Evolutionary conservation across 106 monocot genomes (phyloP), one percentile per base, ranked within the genome.

Genomic region (Dendrobium chrysotoxum): DNA sequence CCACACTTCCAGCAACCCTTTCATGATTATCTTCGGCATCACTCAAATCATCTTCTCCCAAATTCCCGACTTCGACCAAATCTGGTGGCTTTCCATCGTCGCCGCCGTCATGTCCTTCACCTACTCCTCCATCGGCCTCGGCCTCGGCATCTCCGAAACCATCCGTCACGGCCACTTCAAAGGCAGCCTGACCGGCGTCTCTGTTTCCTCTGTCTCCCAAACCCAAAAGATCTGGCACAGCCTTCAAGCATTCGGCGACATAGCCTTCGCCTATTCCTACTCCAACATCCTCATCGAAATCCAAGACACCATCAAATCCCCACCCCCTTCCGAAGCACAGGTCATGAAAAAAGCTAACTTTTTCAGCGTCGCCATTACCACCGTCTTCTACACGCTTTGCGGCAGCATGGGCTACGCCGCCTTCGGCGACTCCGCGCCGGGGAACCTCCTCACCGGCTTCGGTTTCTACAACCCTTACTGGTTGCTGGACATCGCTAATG

Each of bases 341-440:
- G 90, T 89, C 72, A 94, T 97, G 96, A 97, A 92, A 85, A 82
- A 81, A 39, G 89, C 89, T 5, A 80, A 89, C 15, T 26, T 84
- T 18, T 10, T 89, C 15, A 84, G 92, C 76, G 90, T 97, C n/a
- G 46, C 78, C 1, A 86, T 88, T 76, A 90, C 93, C 7, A 89
- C 96, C 3, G 5, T 83, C 17, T 97, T 97, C 86, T 92, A 97
- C 89, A 85, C 88, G 79, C 83, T 91, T 16, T 97, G 94, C 64
- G 94, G 97, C 2, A 88, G 90, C 84, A 80, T 94, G 85, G 97
- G 97, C 31, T 97, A 97, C 75, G 89, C 90, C 4, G 97, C 94
- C 16, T 97, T 97, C 81, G 94, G 97, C 3, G 85, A 97, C 83
- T 70, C 18, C 3, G 90, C 97, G 23, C 94, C 92, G 0, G 94